phyloP scores from a whole-genome alignment of 257 asterid species.

The Thymus mandschuricus region DNA sequence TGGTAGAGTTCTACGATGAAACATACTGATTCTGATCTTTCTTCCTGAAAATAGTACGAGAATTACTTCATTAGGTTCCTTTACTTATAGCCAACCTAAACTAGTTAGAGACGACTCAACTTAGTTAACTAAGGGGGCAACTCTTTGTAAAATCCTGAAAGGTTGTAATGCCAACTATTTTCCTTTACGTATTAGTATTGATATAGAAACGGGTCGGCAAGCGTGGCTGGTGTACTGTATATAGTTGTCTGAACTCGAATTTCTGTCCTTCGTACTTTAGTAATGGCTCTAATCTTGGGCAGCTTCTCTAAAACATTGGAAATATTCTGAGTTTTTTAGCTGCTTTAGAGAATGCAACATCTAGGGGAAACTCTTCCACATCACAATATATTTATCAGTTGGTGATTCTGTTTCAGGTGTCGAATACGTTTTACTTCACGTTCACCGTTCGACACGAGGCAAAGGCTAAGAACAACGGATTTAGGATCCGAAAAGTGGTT shows the following conservation, averaged over 20 bases:
- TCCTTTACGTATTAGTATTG: no score
- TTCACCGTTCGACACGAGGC: conserved; percentile 91
- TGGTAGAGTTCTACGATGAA: not conserved
- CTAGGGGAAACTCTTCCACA: no score
- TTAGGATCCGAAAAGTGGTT: conserved; percentile 85
- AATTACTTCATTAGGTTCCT: not conserved
- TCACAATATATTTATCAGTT: not conserved
- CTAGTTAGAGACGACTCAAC: no score
- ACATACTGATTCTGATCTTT: not conserved
- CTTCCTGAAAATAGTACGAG: not conserved
- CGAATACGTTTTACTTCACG: conserved; percentile 83
- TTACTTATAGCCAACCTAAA: not conserved
- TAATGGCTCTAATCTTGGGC: no score
- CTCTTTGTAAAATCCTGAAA: not conserved
- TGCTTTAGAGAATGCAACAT: no score
- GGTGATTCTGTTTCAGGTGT: conserved; percentile 57
- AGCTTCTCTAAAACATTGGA: no score
- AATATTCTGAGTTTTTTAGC: not conserved
- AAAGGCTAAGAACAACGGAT: conserved; percentile 61
- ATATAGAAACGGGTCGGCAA: no score
- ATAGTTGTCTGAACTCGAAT: no score
- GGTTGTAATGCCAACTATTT: no score
- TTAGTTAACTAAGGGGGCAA: no score
- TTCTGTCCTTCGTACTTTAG: no score
- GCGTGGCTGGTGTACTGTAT: no score